These are phyloP conservation scores for Mortierella sp. DNA, from an alignment of 371 early-diverging fungal genomes.

Conservation along the genomic window DNA sequence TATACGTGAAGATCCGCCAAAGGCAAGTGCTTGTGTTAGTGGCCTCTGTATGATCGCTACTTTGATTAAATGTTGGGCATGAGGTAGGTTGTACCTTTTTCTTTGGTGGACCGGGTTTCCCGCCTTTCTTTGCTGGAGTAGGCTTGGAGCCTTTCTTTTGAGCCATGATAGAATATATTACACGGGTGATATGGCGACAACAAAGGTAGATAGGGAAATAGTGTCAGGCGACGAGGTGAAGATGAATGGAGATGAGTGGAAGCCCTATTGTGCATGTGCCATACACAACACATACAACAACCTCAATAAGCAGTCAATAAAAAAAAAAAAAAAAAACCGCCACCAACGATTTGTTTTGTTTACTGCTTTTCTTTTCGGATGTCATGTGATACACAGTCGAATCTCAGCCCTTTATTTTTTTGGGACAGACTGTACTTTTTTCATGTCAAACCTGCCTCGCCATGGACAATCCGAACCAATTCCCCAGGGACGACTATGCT, in stretches of 20 bases:
- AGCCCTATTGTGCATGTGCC: neutral
- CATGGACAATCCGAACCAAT: constrained; percentile 51
- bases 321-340: constrained; percentile 8
- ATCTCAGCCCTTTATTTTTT: too few relatives aligned
- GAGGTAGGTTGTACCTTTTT: neutral
- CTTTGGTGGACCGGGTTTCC: constrained; percentile 29
- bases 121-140: constrained; percentile 22
- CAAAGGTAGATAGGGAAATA: neutral
- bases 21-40: neutral
- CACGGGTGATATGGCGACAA: neutral
- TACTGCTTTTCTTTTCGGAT: neutral
- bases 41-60: neutral
- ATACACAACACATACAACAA: neutral
- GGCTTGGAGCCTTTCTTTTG: constrained; percentile 41
- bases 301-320: neutral
- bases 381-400: neutral
- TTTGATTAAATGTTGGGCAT: neutral
- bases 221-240: neutral
- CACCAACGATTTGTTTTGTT: constrained; percentile 7
- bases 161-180: constrained; percentile 19
- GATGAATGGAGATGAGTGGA: neutral
- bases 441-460: too few relatives aligned
- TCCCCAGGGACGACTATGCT: constrained; percentile 35
- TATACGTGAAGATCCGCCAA: neutral
- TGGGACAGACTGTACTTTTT: too few relatives aligned